Base-by-base conservation (phyloP, 331 rosid genomes). In the Pyrus hybrid region DNA sequence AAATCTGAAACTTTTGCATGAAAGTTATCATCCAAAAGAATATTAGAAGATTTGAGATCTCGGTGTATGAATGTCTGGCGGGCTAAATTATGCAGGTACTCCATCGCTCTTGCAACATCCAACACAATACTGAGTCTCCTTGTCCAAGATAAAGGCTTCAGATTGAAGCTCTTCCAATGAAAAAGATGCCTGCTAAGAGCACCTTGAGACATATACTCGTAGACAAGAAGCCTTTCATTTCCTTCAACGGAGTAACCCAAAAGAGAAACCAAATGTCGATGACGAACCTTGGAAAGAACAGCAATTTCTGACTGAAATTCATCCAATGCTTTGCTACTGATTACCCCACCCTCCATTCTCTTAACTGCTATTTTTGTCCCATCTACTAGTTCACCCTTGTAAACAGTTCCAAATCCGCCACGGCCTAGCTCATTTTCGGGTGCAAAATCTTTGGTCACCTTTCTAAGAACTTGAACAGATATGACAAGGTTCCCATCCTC, bases 361-460 rank as follows among this genome's bases (percentile, higher is more conserved):
- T 93, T 93, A 28, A 93, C 96, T 23, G 96, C 98, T 30, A 89
- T 71, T 67, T 74, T 80, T 47, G 98, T 86, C 63, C 96, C 95
- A 26, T 87, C 93, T 62, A 83, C 94, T n/a, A 93, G 83, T 77
- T 90, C 94, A 3, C 97, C 97, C 77, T 80, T 89, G 80, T 91
- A 91, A 73, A 91, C 95, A 69, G 88, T 85, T 47, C 95, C 97
- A 85, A 93, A 93, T 53, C 98, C 98, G 5, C 96, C 98, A 3
- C 77, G 88, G 26, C 96, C 98, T 16, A 90, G 87, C 81, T 87
- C 94, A 75, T 90, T 88, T 76, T 87, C 86, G 2, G 88, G 75
- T 10, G 91, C 80, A 77, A 90, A 92, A 72, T 79, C 57, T 3
- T 86, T 72, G 26, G 97, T 90, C 62, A 84, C 91, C 81, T 88